Evolutionary conservation across 192 early-diverging fungal genomes (phyloP).

Genomic region (Coemansia sp.): DNA sequence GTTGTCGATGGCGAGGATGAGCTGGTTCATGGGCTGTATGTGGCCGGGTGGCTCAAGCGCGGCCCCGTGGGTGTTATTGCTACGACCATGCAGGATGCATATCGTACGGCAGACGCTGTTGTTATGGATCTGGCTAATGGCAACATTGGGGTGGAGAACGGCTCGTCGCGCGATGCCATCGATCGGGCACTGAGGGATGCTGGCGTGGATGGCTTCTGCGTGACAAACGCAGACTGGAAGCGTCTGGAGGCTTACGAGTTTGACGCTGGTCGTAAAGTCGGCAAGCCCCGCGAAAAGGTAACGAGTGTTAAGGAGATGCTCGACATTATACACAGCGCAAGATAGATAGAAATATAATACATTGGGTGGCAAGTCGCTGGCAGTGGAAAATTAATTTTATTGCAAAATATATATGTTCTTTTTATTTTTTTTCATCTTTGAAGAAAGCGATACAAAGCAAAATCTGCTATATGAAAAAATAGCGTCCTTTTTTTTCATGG

Average conservation of each 20-base stretch:
- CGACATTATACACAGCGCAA: slow-evolving; percentile 17
- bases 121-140: slow-evolving; percentile 57
- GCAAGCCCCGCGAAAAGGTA: slow-evolving; percentile 88
- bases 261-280: slow-evolving; percentile 55
- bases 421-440: neutral
- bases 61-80: slow-evolving; percentile 93
- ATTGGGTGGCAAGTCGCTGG: too few species aligned
- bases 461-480: too few species aligned
- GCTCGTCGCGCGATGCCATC: neutral
- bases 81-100: slow-evolving; percentile 89
- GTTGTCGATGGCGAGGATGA: slow-evolving; percentile 54
- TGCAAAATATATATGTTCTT: neutral
- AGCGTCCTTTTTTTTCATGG: neutral
- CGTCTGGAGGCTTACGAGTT: slow-evolving; percentile 73
- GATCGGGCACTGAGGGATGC: slow-evolving; percentile 31
- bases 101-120: slow-evolving; percentile 82
- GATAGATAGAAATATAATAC: neutral
- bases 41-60: slow-evolving; percentile 91
- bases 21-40: slow-evolving; percentile 71
- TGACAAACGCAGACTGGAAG: slow-evolving; percentile 80
- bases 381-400: too few species aligned
- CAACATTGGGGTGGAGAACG: slow-evolving; percentile 41
- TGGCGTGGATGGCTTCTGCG: slow-evolving; percentile 30
- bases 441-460: too few species aligned
- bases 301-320: slow-evolving; percentile 62